Base-by-base conservation (phyloP, 2,329 filamentous ascomycete species). In the Aspergillus sergii region DNA sequence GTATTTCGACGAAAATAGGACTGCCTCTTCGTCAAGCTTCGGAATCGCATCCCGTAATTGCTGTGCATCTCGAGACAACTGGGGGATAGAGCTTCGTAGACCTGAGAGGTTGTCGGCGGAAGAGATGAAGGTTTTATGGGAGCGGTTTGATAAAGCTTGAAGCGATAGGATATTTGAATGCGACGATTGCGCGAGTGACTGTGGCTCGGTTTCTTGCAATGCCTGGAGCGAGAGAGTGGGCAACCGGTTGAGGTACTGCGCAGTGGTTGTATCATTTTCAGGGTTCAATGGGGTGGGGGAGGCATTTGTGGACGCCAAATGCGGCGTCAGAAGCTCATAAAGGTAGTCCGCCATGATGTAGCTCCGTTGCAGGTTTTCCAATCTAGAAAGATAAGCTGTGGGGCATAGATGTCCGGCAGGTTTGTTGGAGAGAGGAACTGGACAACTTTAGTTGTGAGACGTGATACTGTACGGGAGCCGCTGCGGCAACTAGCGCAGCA, bases 121-220 rank as follows among this genome's bases (percentile, higher is more conserved):
- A 59, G 89, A 84, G 70, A 97, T 93, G 67, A 98, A 89, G 21
- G 89, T 85, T 74, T 90, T 92, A 78, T 97, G 90, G 0, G 94
- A 97, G 69, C 92, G 91, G 71, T 96, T 96, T 9, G 94, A 94
- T 57, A 98, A 87, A 0, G 88, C 87, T 76, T 99, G 95, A 1
- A 98, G 85, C 0, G 93, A 92, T 46, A 96, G 87, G 16, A 94
- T 85, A 46, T 91, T 86, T 0, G 92, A 91, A 66, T 97, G 93
- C 4, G 91, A 90, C 60, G 89, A 85, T 72, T 97, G 92, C 0
- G 90, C 83, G n/a, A 98, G 86, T 0, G 88, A 88, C 65, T 93
- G 89, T 0, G 91, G 89, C 77, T 99, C 95, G 8, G 86, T 89
- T 28, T 87, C 86, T 57, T 87, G 86, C 59, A 98, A 85, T 41